Evolutionary conservation across 2,329 filamentous ascomycete genomes (phyloP).

Genomic region (Fusarium nurragi): DNA sequence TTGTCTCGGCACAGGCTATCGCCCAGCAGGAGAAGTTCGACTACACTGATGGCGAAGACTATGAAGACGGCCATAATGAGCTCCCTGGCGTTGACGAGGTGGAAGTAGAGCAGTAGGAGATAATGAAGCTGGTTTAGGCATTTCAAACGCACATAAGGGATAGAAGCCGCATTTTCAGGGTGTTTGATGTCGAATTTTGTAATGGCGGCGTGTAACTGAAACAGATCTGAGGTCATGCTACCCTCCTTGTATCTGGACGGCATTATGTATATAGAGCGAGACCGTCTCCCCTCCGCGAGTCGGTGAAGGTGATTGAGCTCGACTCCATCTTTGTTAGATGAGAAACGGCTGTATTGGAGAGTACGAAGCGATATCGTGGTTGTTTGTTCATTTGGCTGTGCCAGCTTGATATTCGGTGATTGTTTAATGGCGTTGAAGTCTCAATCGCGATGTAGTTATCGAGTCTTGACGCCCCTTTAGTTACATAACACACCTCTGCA

Average conservation of each 20-base stretch:
- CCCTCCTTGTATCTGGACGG: slow-evolving; percentile 37
- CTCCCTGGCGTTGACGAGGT: slow-evolving; percentile 63
- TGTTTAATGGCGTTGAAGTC: background rate
- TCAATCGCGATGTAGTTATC: slow-evolving; percentile 16
- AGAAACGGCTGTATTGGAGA: slow-evolving; percentile 41
- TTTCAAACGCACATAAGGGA: slow-evolving; percentile 44
- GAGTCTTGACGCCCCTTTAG: slow-evolving; percentile 29
- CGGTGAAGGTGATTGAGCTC: slow-evolving; percentile 19
- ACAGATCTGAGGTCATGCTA: slow-evolving; percentile 34
- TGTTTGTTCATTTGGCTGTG: slow-evolving; percentile 23
- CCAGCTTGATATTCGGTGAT: background rate
- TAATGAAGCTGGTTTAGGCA: slow-evolving; percentile 40
- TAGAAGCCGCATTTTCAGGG: slow-evolving; percentile 45
- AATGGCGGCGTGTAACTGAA: slow-evolving; percentile 39
- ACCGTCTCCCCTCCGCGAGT: slow-evolving; percentile 31
- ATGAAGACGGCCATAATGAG: slow-evolving; percentile 58
- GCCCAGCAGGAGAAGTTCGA: slow-evolving; percentile 91
- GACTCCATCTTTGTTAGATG: slow-evolving; percentile 41
- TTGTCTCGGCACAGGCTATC: slow-evolving; percentile 95
- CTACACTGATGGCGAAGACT: slow-evolving; percentile 55
- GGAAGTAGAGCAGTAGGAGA: slow-evolving; percentile 45
- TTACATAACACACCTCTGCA: slow-evolving; percentile 19
- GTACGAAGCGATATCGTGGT: slow-evolving; percentile 37
- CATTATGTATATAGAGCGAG: slow-evolving; percentile 41
- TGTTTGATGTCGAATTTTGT: slow-evolving; percentile 44